Base-by-base conservation (phyloP, 169 alveolate genomes). In the Babesia bigemina region DNA sequence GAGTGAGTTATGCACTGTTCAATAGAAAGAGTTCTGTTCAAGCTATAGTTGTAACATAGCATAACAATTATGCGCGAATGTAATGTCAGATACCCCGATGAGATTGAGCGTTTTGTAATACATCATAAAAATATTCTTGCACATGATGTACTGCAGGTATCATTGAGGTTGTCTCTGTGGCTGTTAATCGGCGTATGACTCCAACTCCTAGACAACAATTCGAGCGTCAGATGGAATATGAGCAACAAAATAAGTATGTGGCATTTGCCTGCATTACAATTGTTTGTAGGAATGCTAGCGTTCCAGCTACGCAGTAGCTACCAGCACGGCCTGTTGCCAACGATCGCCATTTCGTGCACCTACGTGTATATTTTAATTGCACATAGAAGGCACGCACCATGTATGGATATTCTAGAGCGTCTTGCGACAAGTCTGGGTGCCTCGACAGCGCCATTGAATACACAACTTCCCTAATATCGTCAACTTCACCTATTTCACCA, bases 181-280 rank as follows among this genome's bases (percentile, higher is more conserved):
- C 92, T 17, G 75, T 92, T 33, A 91, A 91, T 70, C 88, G 91
- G 48, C 72, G 87, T 56, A 87, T 93, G 36, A 87, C 93, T 10
- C 95, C 92, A 47, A 92, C 96, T 19, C 96, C 96, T 33, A 86
- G 96, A 48, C 96, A 92, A 59, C 96, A 92, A 60, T 92, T 87
- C 70, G 93, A 92, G 76, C 90, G 91, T 13, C 94, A 90, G 61
- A 86, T 90, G 93, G 93, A 83, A 48, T 67, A 84, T 55, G 93
- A 90, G 75, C 76, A 76, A 45, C 85, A 70, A 58, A 45, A 84
- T 58, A 74, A 84, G 75, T 84, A 70, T 52, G 84, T 72, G 28
- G 26, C 1, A 26, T 65, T 19, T 49, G 24, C 14, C 44, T 4
- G 21, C 28, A 14, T 4, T 17, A 33, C 2, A 42, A n/a, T n/a